Evolutionary conservation across 208 protist genomes (phyloP).

Genomic region (Trypanosoma cruzi): DNA sequence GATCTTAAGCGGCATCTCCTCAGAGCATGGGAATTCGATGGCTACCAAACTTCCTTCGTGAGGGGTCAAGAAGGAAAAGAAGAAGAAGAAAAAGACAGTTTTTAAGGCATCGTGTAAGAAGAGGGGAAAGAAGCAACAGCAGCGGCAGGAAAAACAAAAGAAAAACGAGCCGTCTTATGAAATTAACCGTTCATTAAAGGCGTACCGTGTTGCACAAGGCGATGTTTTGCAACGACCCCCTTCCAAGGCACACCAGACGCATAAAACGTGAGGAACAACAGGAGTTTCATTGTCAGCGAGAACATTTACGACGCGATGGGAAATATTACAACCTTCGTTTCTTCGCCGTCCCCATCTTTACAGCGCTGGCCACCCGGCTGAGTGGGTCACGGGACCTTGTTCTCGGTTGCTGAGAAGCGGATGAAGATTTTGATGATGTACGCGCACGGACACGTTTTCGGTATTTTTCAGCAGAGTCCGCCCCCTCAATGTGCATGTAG

Average conservation of each 20-base stretch:
- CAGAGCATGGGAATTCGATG: no score
- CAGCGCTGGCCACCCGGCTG: slow-evolving; percentile 58
- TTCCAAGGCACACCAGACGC: not conserved
- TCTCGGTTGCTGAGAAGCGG: slow-evolving; percentile 19
- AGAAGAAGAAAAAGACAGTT: slow-evolving; percentile 1
- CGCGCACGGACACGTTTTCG: slow-evolving; percentile 69
- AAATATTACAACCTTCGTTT: slow-evolving; percentile 11
- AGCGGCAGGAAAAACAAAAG: not conserved
- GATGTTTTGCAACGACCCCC: not conserved
- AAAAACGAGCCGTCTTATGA: not conserved
- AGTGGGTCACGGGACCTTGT: slow-evolving; percentile 59
- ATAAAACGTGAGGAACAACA: slow-evolving; percentile 5
- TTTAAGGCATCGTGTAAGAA: no score
- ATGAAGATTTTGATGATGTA: slow-evolving; percentile 47
- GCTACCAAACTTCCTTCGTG: no score
- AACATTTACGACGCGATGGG: not conserved
- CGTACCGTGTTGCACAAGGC: not conserved
- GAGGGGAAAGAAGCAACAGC: not conserved
- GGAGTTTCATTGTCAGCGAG: not conserved
- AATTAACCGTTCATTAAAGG: slow-evolving; percentile 7
- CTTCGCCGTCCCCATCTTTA: slow-evolving; percentile 20
- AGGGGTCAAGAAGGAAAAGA: not conserved
- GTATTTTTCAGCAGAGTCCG: slow-evolving; percentile 77
- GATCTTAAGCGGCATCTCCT: no score
- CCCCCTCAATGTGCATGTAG: slow-evolving; percentile 79